These are phyloP conservation scores for Leccinum pachyderme DNA, from an alignment of 1,284 basidiomycete genomes.

Conservation along the genomic window DNA sequence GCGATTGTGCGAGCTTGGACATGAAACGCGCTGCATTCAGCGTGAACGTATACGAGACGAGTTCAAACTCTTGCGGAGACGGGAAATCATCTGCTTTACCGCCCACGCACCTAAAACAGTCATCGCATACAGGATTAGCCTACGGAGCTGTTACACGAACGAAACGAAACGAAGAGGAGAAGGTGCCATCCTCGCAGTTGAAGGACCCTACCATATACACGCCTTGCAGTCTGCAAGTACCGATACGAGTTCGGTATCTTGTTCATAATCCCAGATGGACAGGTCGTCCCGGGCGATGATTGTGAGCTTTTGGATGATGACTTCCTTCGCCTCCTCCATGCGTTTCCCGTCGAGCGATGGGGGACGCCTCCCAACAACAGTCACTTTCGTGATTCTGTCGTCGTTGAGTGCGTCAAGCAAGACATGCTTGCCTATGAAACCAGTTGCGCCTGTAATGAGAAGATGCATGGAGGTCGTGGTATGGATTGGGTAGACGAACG, in stretches of 20 bases:
- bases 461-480: slow-evolving; percentile 18
- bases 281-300: slow-evolving; percentile 28
- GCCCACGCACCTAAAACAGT: slow-evolving; percentile 23
- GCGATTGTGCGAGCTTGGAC: slow-evolving; percentile 16
- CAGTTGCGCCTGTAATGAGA: slow-evolving; percentile 28
- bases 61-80: slow-evolving; percentile 24
- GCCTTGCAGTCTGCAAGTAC: slow-evolving; percentile 23
- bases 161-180: not conserved
- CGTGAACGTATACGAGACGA: slow-evolving; percentile 26
- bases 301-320: slow-evolving; percentile 22
- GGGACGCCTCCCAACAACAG: slow-evolving; percentile 23
- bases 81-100: slow-evolving; percentile 24
- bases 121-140: not conserved
- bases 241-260: slow-evolving; percentile 21
- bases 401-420: slow-evolving; percentile 21
- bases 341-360: slow-evolving; percentile 23
- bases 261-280: slow-evolving; percentile 27
- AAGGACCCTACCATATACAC: slow-evolving; percentile 24
- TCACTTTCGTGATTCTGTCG: slow-evolving; percentile 25
- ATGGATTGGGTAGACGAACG: not conserved
- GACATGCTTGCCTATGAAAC: slow-evolving; percentile 27
- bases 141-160: slow-evolving; percentile 1
- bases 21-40: slow-evolving; percentile 27
- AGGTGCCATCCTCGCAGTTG: not conserved
- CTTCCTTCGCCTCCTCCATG: slow-evolving; percentile 12